These are phyloP conservation scores for Akanthomyces dipterigenus DNA, from an alignment of 2,329 filamentous ascomycete genomes.

Conservation along the genomic window DNA sequence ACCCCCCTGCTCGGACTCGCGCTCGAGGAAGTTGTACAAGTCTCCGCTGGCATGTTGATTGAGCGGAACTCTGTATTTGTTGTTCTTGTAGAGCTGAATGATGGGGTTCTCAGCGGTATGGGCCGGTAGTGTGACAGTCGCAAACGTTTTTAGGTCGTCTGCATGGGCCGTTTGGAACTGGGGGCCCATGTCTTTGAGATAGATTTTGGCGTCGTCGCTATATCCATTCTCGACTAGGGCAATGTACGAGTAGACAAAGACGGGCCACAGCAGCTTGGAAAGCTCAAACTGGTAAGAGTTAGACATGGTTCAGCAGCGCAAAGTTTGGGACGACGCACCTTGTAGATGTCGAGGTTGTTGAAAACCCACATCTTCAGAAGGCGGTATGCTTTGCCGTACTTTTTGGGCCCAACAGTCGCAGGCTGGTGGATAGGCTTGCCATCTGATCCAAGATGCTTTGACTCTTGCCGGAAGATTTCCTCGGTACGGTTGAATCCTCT, in stretches of 20 bases:
- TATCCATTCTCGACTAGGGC: conserved; percentile 69
- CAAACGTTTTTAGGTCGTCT: conserved; percentile 73
- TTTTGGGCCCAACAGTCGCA: conserved; percentile 66
- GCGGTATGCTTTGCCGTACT: conserved; percentile 69
- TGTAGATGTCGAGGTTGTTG: conserved; percentile 89
- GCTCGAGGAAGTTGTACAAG: conserved; percentile 81
- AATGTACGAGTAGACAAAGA: conserved; percentile 90
- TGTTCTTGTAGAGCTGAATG: conserved; percentile 74
- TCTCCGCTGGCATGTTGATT: conserved; percentile 77
- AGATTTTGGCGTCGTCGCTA: conserved; percentile 62
- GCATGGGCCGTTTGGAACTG: conserved; percentile 71
- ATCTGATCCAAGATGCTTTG: conserved; percentile 72
- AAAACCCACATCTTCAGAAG: conserved; percentile 79
- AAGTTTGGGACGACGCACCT: conserved; percentile 43
- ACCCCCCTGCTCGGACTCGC: conserved; percentile 76
- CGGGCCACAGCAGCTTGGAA: conserved; percentile 79
- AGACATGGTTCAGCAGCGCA: conserved; percentile 15
- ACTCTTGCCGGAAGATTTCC: conserved; percentile 86
- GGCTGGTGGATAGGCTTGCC: conserved; percentile 66
- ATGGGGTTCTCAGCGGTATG: conserved; percentile 71
- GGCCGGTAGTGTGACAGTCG: conserved; percentile 65
- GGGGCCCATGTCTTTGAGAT: conserved; percentile 60
- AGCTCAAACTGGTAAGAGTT: conserved; percentile 65
- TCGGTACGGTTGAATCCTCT: conserved; percentile 92
- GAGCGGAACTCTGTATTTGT: conserved; percentile 86